A percentile compares a stretch with the other conserved stretches of the same genome.
These are phyloP conservation scores for Omphalotus guepiniiformis DNA, from an alignment of 768 basidiomycete genomes.

Conservation along the genomic window DNA sequence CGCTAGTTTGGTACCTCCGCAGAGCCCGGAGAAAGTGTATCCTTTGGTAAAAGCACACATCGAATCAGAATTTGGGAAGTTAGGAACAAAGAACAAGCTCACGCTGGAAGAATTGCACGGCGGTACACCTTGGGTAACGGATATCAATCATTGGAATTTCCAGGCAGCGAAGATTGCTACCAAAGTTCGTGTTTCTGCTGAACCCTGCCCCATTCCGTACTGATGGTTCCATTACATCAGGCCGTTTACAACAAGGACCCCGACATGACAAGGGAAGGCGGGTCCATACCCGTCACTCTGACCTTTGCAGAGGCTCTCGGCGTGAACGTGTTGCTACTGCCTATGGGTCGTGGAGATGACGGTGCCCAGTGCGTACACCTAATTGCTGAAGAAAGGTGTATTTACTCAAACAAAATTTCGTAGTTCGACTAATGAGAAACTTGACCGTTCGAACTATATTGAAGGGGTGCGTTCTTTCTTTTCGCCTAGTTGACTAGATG, in stretches of 20 bases:
- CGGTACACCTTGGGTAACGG: slow-evolving; percentile 71
- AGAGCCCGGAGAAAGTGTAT: slow-evolving; percentile 55
- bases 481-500: background rate
- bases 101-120: slow-evolving; percentile 54
- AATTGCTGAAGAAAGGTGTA: too few species aligned
- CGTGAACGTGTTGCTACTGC: slow-evolving; percentile 81
- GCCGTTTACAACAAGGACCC: slow-evolving; percentile 52
- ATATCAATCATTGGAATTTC: slow-evolving; percentile 70
- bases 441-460: slow-evolving; percentile 68
- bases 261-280: slow-evolving; percentile 64
- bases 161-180: slow-evolving; percentile 63
- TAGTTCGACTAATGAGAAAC: slow-evolving; percentile 73
- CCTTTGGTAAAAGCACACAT: slow-evolving; percentile 54
- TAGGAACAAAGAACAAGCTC: slow-evolving; percentile 65
- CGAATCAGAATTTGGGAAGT: slow-evolving; percentile 63
- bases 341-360: slow-evolving; percentile 93
- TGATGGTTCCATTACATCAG: slow-evolving; percentile 5
- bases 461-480: slow-evolving; percentile 41
- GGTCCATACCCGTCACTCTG: slow-evolving; percentile 70
- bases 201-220: background rate
- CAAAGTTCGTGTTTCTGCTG: slow-evolving; percentile 32
- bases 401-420: background rate
- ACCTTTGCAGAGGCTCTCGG: slow-evolving; percentile 69
- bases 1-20: slow-evolving; percentile 56
- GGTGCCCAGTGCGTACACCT: slow-evolving; percentile 73